These are phyloP conservation scores for Ophiostoma sp. DNA, from an alignment of 2,329 filamentous ascomycete species.

Conservation along the genomic window DNA sequence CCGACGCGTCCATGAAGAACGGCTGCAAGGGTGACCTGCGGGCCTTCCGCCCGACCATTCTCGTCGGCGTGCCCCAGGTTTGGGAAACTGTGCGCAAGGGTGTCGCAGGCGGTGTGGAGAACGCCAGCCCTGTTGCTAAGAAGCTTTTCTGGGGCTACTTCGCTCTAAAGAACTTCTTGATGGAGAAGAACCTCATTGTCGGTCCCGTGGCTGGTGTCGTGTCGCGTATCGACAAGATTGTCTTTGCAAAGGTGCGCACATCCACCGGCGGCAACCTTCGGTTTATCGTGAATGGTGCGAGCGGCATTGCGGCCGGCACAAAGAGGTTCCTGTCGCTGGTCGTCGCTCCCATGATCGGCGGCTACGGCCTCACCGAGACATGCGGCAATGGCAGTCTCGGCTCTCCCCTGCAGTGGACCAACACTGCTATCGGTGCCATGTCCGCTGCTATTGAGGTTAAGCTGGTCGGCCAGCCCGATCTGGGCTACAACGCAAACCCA, in stretches of 20 bases:
- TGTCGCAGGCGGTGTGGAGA: conserved; percentile 71
- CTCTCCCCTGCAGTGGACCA: conserved; percentile 79
- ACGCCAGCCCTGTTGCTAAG: conserved; percentile 61
- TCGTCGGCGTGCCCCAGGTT: conserved; percentile 91
- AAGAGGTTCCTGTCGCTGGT: conserved; percentile 87
- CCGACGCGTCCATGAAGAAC: conserved; percentile 68
- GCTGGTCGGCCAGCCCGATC: conserved; percentile 81
- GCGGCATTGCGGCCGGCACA: conserved; percentile 81
- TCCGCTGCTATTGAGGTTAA: conserved; percentile 78
- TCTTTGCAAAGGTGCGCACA: conserved; percentile 88
- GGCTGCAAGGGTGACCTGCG: conserved; percentile 93
- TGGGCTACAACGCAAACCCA: conserved; percentile 72
- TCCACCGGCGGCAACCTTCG: conserved; percentile 83
- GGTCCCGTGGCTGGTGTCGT: conserved; percentile 50
- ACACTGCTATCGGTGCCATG: conserved; percentile 69
- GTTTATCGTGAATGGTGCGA: conserved; percentile 90
- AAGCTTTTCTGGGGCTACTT: conserved; percentile 71
- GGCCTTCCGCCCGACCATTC: conserved; percentile 80
- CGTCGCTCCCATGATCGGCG: conserved; percentile 87
- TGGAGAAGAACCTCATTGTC: conserved; percentile 45
- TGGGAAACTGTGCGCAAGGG: conserved; percentile 99
- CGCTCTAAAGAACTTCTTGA: conserved; percentile 54
- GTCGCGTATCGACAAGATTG: conserved; percentile 64
- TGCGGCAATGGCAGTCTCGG: conserved; percentile 75
- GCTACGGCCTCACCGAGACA: conserved; percentile 94